Base-by-base conservation (phyloP, 2,329 filamentous ascomycete species). In the Uncinocarpus reesii region DNA sequence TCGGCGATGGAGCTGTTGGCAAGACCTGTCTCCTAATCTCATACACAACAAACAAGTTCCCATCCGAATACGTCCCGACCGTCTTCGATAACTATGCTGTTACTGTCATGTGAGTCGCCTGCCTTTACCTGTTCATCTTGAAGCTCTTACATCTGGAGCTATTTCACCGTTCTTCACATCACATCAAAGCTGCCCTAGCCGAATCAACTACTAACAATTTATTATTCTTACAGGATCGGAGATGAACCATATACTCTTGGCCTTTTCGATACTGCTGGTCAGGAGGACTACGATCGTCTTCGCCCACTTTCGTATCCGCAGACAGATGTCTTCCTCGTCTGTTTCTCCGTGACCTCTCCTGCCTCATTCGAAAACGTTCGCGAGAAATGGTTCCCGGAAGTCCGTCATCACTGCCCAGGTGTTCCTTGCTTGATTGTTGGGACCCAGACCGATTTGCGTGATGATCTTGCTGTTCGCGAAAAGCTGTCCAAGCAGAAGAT, bases 71-170 rank as follows among this genome's bases (percentile, higher is more conserved):
- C 70, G 92, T 98, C 51, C 92, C 92, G 45, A 98, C 92, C 24
- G 92, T 98, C 56, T 98, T 98, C 70, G 92, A 98, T 71, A 98
- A 98, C 73, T 98, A 98, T 78, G 92, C 92, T 50, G 92, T 98
- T 67, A 98, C 92, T 57, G 92, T 98, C 59, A 98, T 98, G 92
- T 95, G 78, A 82, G 88, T 83, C 49, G 52, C 59, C 28, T 13
- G n/a, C 15, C 28, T 16, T 28, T 26, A n/a, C n/a, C n/a, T 47
- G 21, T 40, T 47, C 20, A 41, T 13, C n/a, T n/a, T n/a, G n/a
- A n/a, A n/a, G n/a, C n/a, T n/a, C n/a, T n/a, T n/a, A n/a, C n/a
- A n/a, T n/a, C n/a, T n/a, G n/a, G n/a, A n/a, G n/a, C n/a, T n/a
- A n/a, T n/a, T n/a, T n/a, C n/a, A n/a, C n/a, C n/a, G n/a, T n/a